phyloP scores from a whole-genome alignment of 768 basidiomycete genomes.

The Rhodosporidiobolus odoratus region DNA sequence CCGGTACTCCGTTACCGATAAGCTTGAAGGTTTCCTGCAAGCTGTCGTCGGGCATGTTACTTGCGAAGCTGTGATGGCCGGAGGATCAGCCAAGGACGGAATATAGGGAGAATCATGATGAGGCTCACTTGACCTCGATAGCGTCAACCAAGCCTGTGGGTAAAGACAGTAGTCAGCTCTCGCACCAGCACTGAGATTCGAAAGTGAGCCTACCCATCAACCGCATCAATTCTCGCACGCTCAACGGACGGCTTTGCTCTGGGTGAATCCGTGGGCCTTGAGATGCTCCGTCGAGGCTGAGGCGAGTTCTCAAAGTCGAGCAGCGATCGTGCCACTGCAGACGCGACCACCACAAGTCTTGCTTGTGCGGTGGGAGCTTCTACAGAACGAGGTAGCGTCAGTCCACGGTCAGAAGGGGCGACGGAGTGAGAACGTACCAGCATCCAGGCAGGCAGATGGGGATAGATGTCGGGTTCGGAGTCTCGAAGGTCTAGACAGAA shows the following conservation, averaged over 20 bases:
- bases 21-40: background rate
- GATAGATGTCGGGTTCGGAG: background rate
- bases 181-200: background rate
- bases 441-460: background rate
- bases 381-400: background rate
- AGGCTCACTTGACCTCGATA: conserved; percentile 2
- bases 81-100: background rate
- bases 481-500: background rate
- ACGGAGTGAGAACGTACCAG: background rate
- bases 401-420: no score
- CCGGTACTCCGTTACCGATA: conserved; percentile 20
- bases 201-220: background rate
- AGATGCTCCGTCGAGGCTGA: background rate
- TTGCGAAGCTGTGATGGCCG: background rate
- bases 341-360: background rate
- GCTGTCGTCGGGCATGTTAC: background rate
- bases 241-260: background rate
- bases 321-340: background rate
- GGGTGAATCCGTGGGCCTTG: conserved; percentile 10
- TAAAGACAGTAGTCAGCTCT: background rate
- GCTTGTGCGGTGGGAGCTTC: background rate
- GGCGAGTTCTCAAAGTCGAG: background rate
- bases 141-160: background rate
- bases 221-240: background rate
- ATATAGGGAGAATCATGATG: background rate